Evolutionary conservation across 1,139 yeast genomes (phyloP).

Genomic region (Lodderomyces margitis): DNA sequence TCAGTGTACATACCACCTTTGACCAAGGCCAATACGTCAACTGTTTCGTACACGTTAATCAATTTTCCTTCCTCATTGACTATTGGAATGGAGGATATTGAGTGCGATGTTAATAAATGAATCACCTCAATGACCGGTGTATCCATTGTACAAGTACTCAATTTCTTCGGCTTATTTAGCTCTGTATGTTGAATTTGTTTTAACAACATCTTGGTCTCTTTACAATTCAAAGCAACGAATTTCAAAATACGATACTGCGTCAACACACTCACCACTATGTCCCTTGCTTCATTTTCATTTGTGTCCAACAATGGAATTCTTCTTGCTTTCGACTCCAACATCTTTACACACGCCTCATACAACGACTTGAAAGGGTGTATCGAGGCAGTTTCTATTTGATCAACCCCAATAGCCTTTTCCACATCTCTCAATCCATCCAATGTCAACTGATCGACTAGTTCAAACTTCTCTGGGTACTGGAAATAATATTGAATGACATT

Average conservation of each 20-base stretch:
- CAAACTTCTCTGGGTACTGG: slow-evolving; percentile 87
- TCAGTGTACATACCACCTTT: slow-evolving; percentile 95
- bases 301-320: slow-evolving; percentile 93
- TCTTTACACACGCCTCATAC: slow-evolving; percentile 90
- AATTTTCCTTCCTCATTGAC: slow-evolving; percentile 75
- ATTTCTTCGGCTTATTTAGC: slow-evolving; percentile 28
- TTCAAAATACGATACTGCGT: slow-evolving; percentile 96
- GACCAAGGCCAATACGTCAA: slow-evolving; percentile 87
- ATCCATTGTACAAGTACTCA: slow-evolving; percentile 82
- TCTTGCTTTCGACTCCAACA: slow-evolving; percentile 87
- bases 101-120: slow-evolving; percentile 70
- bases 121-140: slow-evolving; percentile 96
- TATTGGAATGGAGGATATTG: slow-evolving; percentile 91
- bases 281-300: slow-evolving; percentile 90
- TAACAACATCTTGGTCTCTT: slow-evolving; percentile 82
- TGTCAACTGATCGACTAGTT: slow-evolving; percentile 82
- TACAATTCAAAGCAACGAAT: slow-evolving; percentile 93
- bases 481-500: slow-evolving; percentile 94
- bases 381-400: slow-evolving; percentile 82
- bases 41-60: slow-evolving; percentile 92
- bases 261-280: slow-evolving; percentile 90
- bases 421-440: slow-evolving; percentile 82
- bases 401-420: slow-evolving; percentile 85
- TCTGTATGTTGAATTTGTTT: slow-evolving; percentile 68
- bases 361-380: slow-evolving; percentile 90